Base-by-base conservation (phyloP, 108 stramenopile species). In the Epithemia pelagica region DNA sequence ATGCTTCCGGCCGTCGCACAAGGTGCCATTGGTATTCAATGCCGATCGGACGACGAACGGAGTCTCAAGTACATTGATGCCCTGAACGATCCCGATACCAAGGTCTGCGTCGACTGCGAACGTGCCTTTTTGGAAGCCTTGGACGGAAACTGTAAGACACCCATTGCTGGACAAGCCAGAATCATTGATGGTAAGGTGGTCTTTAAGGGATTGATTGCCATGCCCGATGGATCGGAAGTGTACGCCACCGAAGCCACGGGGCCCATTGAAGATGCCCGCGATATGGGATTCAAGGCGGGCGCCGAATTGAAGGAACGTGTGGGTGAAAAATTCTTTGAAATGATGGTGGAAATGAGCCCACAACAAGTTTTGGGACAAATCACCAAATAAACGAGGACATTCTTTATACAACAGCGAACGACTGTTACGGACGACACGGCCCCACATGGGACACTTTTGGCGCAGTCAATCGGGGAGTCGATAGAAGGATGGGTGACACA, bases 1-100 rank as follows among this genome's bases (percentile, higher is more conserved):
- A 99, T 99, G 96, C 92, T 98, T 53, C 98, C 97, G 29, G 97
- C 98, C 28, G 99, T 99, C 32, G 95, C 98, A 1, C 99, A 99
- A 74, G 99, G 99, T 54, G 98, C 99, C 67, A 98, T 99, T 77
- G 99, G 97, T 62, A 97, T 99, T 61, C 98, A 99, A 79, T 98
- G 99, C 81, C 88, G 97, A 65, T 74, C 69, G 21, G 96, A 97
- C 75, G 97, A 98, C 72, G 92, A 85, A 30, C 77, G 87, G 26
- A 77, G 82, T 54, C 79, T 97, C 69, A 90, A 88, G 61, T 97
- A 98, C 72, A 88, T 98, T 62, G 84, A 75, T 3, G 95, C 88
- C n/a, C 71, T 98, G 70, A 96, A 96, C 62, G 83, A 97, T 75
- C 66, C 80, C 51, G 91, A 94, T 28, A 97, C 98, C 0, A 90